phyloP scores from a whole-genome alignment of 1,139 yeast species.

The Trichomonascaceae sp. region DNA sequence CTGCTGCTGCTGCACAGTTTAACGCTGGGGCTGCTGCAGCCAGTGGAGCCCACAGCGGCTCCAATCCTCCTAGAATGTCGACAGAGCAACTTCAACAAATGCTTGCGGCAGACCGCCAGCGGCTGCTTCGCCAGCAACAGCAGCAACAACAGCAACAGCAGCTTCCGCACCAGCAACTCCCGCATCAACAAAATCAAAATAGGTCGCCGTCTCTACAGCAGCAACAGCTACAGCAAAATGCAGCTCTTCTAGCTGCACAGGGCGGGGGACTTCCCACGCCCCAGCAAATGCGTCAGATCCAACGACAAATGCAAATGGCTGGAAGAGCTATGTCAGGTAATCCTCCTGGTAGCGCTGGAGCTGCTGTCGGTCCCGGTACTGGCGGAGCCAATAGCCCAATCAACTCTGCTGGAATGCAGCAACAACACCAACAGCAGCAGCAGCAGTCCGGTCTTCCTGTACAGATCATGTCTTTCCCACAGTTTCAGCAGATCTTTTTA shows the following conservation, averaged over 20 bases:
- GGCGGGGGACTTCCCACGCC: constrained; percentile 1
- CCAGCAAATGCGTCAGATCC: constrained; percentile 1
- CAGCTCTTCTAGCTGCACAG: constrained; percentile 1
- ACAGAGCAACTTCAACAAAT: constrained; percentile 12
- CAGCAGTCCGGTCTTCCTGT: too few species aligned
- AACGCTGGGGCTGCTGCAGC: background rate
- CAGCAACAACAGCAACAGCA: constrained; percentile 1
- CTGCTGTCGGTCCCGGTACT: too few species aligned
- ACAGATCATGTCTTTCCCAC: too few species aligned
- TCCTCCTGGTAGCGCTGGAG: background rate
- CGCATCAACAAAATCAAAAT: background rate
- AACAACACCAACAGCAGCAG: too few species aligned
- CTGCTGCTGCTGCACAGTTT: constrained; percentile 1
- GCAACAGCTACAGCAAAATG: constrained; percentile 1
- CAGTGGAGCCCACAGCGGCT: too few species aligned
- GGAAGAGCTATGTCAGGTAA: too few species aligned
- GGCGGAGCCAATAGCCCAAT: too few species aligned
- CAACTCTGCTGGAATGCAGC: too few species aligned
- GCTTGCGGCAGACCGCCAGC: constrained; percentile 10
- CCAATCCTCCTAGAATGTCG: constrained; percentile 15
- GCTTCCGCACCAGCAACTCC: constrained; percentile 1
- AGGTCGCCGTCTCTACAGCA: background rate
- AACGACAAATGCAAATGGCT: constrained; percentile 1
- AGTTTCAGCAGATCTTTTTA: too few species aligned
- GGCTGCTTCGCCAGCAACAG: constrained; percentile 12